Percentiles rank a stretch among this genome's conserved stretches.
These are phyloP conservation scores for Paulownia fortunei DNA, from an alignment of 257 asterid genomes.

Conservation along the genomic window DNA sequence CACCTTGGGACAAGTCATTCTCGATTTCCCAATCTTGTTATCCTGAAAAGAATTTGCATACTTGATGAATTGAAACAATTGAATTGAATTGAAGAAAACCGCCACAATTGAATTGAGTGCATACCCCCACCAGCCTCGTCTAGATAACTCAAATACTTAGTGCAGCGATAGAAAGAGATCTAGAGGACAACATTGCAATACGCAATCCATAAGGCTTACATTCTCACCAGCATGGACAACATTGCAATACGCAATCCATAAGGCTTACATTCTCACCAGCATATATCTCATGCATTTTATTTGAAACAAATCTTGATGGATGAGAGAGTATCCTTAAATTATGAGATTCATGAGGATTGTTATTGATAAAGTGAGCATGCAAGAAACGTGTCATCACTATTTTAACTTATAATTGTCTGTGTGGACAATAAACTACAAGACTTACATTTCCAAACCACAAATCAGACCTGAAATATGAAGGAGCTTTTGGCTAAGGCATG, in stretches of 20 bases:
- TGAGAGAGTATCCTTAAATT: background rate
- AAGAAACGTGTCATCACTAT: too few relatives aligned
- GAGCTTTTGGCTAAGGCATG: too few relatives aligned
- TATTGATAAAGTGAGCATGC: background rate
- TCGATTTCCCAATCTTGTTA: background rate
- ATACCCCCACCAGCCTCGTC: background rate
- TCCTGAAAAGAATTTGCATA: constrained; percentile 19
- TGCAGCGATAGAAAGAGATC: background rate
- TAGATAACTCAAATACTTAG: background rate
- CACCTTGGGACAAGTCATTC: background rate
- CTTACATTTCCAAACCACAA: background rate
- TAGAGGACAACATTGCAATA: background rate
- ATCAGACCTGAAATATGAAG: background rate
- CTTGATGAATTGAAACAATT: background rate
- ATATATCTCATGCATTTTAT: background rate
- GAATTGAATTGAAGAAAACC: too few relatives aligned
- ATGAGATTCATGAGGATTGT: background rate
- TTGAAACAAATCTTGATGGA: background rate
- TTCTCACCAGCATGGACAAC: too few relatives aligned
- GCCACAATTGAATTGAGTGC: background rate
- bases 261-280: too few relatives aligned
- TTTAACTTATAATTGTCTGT: background rate
- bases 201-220: too few relatives aligned
- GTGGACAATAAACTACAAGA: background rate
- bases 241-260: too few relatives aligned